Evolutionary conservation across 208 protist species (phyloP), one percentile per base, ranked within the genome.

Genomic region (Wallacemonas sp.): DNA sequence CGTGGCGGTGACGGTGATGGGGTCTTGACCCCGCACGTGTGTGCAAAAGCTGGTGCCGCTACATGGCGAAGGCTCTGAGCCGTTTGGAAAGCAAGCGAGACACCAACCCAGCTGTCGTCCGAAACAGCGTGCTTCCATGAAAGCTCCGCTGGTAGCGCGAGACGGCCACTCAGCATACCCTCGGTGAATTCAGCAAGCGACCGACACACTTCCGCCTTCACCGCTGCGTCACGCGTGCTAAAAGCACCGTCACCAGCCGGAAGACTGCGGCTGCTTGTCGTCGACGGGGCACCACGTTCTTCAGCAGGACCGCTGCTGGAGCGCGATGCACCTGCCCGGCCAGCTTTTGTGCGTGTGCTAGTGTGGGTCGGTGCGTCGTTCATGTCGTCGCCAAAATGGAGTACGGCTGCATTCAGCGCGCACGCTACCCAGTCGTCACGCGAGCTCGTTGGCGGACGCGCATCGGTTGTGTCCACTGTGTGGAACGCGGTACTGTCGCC

Each of bases 181-280:
- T 52, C 48, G 36, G 52, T 57, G 33, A 53, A 63, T 22, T 58
- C 65, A 55, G 54, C 37, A 37, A 75, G 32, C 38, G 67, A 68
- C 19, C 66, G 66, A 38, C 65, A 73, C 39, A 76, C 53, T 45
- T 75, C 76, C 50, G 71, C 70, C 63, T 67, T 79, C 17, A 75
- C 29, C 3, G 70, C 66, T 9, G 42, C 68, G 17, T 70, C 59
- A 29, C 52, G 66, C 13, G 52, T 54, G 1, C 52, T 32, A 52
- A 63, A 79, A 17, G 44, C 3, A 24, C n/a, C 46, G 15, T 67
- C 44, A 0, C 52, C 52, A 34, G 8, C 50, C 10, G 3, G 3
- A 26, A 0, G 24, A 26, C 10, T 5, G 24, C 24, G 10, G n/a
- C n/a, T n/a, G n/a, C n/a, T n/a, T n/a, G n/a, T n/a, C n/a, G n/a